These are phyloP conservation scores for Micromonas pusilla DNA, from an alignment of 139 green algal species.

Conservation along the genomic window DNA sequence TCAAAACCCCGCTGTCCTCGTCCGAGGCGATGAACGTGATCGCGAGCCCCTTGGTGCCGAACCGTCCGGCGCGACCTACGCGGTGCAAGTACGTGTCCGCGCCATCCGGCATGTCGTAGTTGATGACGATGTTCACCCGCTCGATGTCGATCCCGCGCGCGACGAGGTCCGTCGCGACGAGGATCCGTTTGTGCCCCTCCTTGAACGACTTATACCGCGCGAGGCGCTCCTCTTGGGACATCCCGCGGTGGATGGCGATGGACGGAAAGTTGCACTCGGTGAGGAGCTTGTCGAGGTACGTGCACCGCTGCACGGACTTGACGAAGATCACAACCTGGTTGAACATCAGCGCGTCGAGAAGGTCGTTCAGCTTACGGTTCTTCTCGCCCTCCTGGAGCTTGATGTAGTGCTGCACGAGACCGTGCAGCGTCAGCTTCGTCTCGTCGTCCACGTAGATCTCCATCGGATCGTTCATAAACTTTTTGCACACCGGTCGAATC, in stretches of 20 bases:
- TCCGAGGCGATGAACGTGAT: slow-evolving; percentile 95
- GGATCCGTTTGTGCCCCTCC: slow-evolving; percentile 89
- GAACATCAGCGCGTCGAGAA: slow-evolving; percentile 97
- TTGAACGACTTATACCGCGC: slow-evolving; percentile 93
- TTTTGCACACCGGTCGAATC: slow-evolving; percentile 92
- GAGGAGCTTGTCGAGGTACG: slow-evolving; percentile 86
- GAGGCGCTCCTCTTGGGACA: slow-evolving; percentile 77
- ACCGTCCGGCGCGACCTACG: slow-evolving; percentile 89
- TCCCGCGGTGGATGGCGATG: slow-evolving; percentile 80
- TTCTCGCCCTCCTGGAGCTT: slow-evolving; percentile 96
- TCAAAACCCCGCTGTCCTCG: slow-evolving; percentile 75
- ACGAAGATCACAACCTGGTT: slow-evolving; percentile 86
- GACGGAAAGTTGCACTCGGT: slow-evolving; percentile 97
- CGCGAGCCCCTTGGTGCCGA: slow-evolving; percentile 97
- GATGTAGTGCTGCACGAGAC: slow-evolving; percentile 95
- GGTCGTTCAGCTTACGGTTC: slow-evolving; percentile 97
- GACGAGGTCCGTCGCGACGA: slow-evolving; percentile 98
- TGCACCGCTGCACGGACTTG: slow-evolving; percentile 41
- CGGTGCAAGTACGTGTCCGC: slow-evolving; percentile 98
- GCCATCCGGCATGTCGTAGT: slow-evolving; percentile 99
- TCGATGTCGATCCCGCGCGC: slow-evolving; percentile 96
- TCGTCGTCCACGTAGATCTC: slow-evolving; percentile 93
- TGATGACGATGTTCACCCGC: slow-evolving; percentile 99
- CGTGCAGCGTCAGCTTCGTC: slow-evolving; percentile 98
- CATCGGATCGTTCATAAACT: slow-evolving; percentile 94